phyloP scores from a whole-genome alignment of 176 grass and related monocot species.

The Triticum urartu region DNA sequence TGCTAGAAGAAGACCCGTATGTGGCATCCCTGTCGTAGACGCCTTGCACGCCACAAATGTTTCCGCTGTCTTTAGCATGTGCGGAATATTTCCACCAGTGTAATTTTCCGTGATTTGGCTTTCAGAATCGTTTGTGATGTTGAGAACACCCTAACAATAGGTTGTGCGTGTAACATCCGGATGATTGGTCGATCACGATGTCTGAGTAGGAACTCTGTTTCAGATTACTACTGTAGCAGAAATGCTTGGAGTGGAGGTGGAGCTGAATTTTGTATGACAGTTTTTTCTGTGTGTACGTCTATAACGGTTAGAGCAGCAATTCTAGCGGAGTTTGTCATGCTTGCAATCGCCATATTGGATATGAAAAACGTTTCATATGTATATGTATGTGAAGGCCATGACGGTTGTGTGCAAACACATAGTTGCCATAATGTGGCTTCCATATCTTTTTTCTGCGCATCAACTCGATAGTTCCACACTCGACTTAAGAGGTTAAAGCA shows the following conservation, averaged over 20 bases:
- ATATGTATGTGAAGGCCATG: no score
- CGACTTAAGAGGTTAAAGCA: no score
- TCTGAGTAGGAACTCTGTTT: background rate
- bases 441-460: no score
- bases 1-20: background rate
- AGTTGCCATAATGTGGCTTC: no score
- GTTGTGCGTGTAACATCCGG: background rate
- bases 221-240: background rate
- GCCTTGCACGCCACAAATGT: slow-evolving; percentile 4
- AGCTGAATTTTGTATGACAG: slow-evolving; percentile 6
- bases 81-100: background rate
- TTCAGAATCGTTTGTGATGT: background rate
- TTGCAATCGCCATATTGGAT: no score
- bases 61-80: background rate
- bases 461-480: no score
- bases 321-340: no score
- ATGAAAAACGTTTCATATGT: no score
- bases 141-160: slow-evolving; percentile 1
- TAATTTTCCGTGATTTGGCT: background rate
- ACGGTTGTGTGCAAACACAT: no score
- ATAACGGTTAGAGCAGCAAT: no score
- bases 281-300: background rate
- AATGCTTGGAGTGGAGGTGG: background rate
- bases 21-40: background rate
- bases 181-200: background rate